Evolutionary conservation across 2,329 filamentous ascomycete genomes (phyloP).

Genomic region (Madurella mycetomatis): DNA sequence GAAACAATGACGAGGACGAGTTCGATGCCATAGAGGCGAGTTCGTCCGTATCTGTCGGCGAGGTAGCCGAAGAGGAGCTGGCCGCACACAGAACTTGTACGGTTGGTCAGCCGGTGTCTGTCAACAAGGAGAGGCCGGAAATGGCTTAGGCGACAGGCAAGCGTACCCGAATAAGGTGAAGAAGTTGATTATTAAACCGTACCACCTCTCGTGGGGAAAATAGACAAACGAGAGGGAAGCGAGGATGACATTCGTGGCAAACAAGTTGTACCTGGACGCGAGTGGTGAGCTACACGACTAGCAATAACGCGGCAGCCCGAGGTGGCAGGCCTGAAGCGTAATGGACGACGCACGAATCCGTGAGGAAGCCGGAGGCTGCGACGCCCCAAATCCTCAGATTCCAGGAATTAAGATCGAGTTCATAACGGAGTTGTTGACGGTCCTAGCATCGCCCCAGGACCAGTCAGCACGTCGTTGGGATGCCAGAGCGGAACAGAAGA

Average conservation of each 20-base stretch:
- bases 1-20: constrained; percentile 52
- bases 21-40: constrained; percentile 53
- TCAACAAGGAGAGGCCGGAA: neutral
- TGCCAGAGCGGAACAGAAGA: neutral
- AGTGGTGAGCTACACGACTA: neutral
- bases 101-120: neutral
- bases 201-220: constrained; percentile 44
- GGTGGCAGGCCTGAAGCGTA: neutral
- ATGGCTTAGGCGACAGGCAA: neutral
- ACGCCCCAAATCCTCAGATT: constrained; percentile 52
- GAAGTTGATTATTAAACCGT: constrained; percentile 47
- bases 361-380: constrained; percentile 51
- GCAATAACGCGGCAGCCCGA: neutral
- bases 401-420: constrained; percentile 52
- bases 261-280: constrained; percentile 46
- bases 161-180: constrained; percentile 45
- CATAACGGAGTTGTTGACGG: constrained; percentile 48
- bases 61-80: constrained; percentile 51
- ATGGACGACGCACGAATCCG: constrained; percentile 43
- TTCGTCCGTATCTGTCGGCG: constrained; percentile 52
- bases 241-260: constrained; percentile 52
- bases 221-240: constrained; percentile 51
- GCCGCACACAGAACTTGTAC: constrained; percentile 42
- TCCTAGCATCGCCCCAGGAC: constrained; percentile 34
- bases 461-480: constrained; percentile 3